These are phyloP conservation scores for Sporisorium graminicola DNA, from an alignment of 1,284 basidiomycete genomes.

Conservation along the genomic window DNA sequence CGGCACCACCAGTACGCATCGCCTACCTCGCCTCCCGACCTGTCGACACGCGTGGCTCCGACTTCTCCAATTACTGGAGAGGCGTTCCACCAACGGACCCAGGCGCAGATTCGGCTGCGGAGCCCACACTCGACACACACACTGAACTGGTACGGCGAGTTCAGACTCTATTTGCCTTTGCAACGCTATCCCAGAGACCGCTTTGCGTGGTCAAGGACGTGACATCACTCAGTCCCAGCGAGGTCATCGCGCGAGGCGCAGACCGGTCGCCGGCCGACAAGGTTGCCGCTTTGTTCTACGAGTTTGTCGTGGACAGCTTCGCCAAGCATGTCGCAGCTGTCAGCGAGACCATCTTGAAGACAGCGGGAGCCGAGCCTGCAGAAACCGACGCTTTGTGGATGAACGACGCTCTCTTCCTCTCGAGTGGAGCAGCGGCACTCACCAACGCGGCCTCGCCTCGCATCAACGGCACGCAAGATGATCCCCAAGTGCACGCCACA, in stretches of 20 bases:
- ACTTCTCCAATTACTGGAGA: conserved; percentile 49
- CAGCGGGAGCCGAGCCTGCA: conserved; percentile 3
- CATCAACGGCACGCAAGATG: neutral
- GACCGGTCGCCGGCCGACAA: conserved; percentile 26
- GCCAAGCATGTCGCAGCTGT: conserved; percentile 24
- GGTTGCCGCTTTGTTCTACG: conserved; percentile 35
- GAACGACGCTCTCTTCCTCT: conserved; percentile 27
- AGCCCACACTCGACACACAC: conserved; percentile 15
- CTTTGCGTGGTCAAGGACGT: conserved; percentile 44
- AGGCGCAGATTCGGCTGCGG: neutral
- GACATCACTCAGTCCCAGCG: conserved; percentile 28
- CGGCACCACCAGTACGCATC: conserved; percentile 27
- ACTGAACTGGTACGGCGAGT: conserved; percentile 40
- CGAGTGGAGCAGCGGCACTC: conserved; percentile 32
- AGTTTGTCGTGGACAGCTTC: conserved; percentile 34
- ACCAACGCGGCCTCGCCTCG: conserved; percentile 19
- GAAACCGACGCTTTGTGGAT: conserved; percentile 36
- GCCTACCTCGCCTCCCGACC: conserved; percentile 32
- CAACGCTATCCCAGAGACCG: conserved; percentile 29
- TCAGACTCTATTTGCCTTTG: conserved; percentile 49
- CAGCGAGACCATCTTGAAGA: conserved; percentile 19
- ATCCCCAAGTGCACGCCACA: neutral
- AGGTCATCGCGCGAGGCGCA: conserved; percentile 28
- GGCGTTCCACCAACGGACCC: conserved; percentile 27
- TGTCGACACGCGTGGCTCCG: conserved; percentile 25